Percentiles rank a stretch among this genome's conserved stretches.
phyloP scores from a whole-genome alignment of 768 basidiomycete genomes.

The Trametes coccinea region DNA sequence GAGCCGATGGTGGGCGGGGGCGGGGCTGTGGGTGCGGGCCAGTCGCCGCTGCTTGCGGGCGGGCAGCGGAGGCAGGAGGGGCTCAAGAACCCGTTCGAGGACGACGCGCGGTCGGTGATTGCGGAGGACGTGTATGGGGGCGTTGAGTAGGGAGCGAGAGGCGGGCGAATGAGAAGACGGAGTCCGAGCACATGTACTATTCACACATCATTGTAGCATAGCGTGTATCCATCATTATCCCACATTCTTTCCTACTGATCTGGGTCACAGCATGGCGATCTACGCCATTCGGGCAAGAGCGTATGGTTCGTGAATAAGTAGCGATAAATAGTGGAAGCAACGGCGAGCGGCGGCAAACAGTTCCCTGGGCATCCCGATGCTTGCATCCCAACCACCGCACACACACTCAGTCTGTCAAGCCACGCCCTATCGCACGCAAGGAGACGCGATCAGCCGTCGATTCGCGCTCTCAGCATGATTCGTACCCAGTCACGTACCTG shows the following conservation, averaged over 20 bases:
- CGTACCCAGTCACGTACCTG: no score
- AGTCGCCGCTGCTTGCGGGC: background rate
- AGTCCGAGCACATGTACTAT: constrained; percentile 10
- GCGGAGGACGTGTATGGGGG: constrained; percentile 23
- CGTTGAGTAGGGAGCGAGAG: constrained; percentile 4
- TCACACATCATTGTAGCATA: constrained; percentile 18
- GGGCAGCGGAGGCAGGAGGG: background rate
- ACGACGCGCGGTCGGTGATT: constrained; percentile 8
- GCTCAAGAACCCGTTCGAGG: constrained; percentile 12
- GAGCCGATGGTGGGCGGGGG: background rate
- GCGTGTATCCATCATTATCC: constrained; percentile 9
- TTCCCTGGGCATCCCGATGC: no score
- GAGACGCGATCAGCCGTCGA: no score
- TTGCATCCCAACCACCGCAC: no score
- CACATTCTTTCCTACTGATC: background rate
- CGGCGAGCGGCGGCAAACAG: no score
- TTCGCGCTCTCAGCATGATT: no score
- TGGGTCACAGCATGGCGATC: no score
- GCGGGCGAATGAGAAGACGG: background rate
- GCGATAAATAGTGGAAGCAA: no score
- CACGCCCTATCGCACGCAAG: no score
- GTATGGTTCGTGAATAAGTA: no score
- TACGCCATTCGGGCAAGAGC: no score
- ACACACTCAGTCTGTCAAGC: no score
- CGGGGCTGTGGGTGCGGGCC: background rate